These are phyloP conservation scores for Trametes hirsuta DNA, from an alignment of 1,284 basidiomycete species.

Conservation along the genomic window DNA sequence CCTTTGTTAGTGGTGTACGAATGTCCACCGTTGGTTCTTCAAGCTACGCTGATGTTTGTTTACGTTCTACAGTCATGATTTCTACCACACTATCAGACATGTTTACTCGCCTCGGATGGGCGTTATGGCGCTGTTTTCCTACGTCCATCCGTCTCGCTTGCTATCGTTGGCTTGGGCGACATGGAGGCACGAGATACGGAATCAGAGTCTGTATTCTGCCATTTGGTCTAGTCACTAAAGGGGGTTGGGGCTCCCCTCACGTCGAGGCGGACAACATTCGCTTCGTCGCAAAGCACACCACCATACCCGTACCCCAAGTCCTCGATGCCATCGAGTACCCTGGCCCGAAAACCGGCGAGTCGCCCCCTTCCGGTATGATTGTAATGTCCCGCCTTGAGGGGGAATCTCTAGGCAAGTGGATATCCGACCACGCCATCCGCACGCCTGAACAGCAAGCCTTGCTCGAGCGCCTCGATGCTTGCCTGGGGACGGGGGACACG, in stretches of 20 bases:
- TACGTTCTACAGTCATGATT: too few relatives aligned
- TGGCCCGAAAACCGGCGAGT: background rate
- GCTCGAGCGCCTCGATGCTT: background rate
- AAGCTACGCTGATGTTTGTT: too few relatives aligned
- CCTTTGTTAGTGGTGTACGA: too few relatives aligned
- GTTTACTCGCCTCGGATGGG: too few relatives aligned
- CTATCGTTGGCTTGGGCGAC: background rate
- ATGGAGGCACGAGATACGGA: background rate
- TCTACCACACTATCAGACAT: too few relatives aligned
- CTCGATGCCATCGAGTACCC: slow-evolving; percentile 4
- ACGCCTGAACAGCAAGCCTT: background rate
- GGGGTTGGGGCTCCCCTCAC: background rate
- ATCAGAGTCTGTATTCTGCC: background rate
- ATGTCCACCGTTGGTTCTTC: too few relatives aligned
- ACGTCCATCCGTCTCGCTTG: background rate
- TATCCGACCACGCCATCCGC: background rate
- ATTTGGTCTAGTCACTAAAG: background rate
- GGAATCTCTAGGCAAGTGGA: background rate
- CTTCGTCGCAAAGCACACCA: slow-evolving; percentile 1
- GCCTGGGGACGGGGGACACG: background rate
- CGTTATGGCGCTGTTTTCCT: slow-evolving; percentile 4
- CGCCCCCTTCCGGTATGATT: background rate
- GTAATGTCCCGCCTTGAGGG: slow-evolving; percentile 8
- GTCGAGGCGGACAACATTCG: slow-evolving; percentile 6
- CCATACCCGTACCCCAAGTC: slow-evolving; percentile 4